Evolutionary conservation across 208 protist genomes (phyloP).

Genomic region (Trypanosoma vivax): DNA sequence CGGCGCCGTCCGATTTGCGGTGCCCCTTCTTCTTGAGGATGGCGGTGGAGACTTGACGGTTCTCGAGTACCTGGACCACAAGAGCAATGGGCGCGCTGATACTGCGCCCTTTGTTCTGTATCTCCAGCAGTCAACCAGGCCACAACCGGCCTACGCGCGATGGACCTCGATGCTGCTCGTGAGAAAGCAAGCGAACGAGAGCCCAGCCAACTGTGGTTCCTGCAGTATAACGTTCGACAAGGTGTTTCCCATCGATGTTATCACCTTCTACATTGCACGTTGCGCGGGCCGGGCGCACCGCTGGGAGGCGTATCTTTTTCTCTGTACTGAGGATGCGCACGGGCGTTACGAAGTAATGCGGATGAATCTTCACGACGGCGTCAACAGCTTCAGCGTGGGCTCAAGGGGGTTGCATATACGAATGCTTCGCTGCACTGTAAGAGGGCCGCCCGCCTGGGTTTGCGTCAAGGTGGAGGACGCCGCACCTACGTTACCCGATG

Average conservation of each 20-base stretch:
- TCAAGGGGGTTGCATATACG: too few relatives aligned
- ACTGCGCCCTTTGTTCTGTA: conserved; percentile 40
- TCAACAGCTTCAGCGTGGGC: neutral
- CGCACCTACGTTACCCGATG: too few relatives aligned
- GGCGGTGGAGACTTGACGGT: neutral
- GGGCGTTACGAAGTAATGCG: neutral
- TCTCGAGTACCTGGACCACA: conserved; percentile 5
- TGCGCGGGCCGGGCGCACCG: neutral
- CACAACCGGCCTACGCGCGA: neutral
- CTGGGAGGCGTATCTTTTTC: neutral
- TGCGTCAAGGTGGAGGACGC: too few relatives aligned
- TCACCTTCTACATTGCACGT: conserved; percentile 1
- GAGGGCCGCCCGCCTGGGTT: too few relatives aligned
- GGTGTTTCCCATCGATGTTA: neutral
- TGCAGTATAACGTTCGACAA: neutral
- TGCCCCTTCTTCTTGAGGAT: conserved; percentile 27
- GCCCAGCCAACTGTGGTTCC: neutral
- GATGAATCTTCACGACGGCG: neutral
- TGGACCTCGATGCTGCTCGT: neutral
- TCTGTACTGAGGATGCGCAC: neutral
- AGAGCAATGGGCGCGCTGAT: neutral
- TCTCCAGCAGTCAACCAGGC: conserved; percentile 31
- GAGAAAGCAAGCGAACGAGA: neutral
- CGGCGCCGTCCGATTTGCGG: conserved; percentile 19
- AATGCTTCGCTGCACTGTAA: too few relatives aligned